phyloP scores from a whole-genome alignment of 2,329 filamentous ascomycete species.

The Plectosphaerella cucumerina region DNA sequence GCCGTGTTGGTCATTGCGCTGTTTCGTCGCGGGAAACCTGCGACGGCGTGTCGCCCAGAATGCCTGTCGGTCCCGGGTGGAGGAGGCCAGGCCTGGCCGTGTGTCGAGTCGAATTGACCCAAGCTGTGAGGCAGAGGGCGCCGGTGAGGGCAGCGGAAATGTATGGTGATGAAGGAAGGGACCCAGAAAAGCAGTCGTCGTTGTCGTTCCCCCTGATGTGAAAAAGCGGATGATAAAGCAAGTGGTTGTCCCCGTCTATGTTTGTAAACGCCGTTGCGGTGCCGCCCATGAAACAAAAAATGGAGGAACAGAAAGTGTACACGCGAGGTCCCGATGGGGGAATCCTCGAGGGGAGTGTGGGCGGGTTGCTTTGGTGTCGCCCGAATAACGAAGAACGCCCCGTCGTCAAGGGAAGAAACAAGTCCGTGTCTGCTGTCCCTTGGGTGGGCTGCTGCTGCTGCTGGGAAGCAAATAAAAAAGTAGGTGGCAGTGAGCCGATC shows the following conservation, averaged over 20 bases:
- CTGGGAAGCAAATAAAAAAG: constrained; percentile 33
- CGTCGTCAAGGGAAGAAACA: constrained; percentile 9
- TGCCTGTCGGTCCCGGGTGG: not conserved
- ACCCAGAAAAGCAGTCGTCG: not conserved
- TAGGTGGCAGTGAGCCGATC: constrained; percentile 29
- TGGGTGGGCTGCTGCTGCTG: constrained; percentile 18
- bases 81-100: not conserved
- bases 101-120: not conserved
- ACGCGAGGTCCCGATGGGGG: not conserved
- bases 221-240: not conserved
- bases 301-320: not conserved
- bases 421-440: constrained; percentile 10
- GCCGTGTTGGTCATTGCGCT: not conserved
- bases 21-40: constrained; percentile 2
- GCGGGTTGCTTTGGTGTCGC: constrained; percentile 1
- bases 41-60: not conserved
- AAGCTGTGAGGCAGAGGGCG: not conserved
- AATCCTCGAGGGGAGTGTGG: not conserved
- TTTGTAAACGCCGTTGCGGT: constrained; percentile 3
- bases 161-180: not conserved
- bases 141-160: not conserved
- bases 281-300: not conserved
- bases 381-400: constrained; percentile 12
- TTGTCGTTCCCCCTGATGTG: not conserved
- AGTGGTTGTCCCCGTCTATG: constrained; percentile 1